Base-by-base conservation (phyloP, 2,329 filamentous ascomycete genomes). In the Trichophyton benhamiae region DNA sequence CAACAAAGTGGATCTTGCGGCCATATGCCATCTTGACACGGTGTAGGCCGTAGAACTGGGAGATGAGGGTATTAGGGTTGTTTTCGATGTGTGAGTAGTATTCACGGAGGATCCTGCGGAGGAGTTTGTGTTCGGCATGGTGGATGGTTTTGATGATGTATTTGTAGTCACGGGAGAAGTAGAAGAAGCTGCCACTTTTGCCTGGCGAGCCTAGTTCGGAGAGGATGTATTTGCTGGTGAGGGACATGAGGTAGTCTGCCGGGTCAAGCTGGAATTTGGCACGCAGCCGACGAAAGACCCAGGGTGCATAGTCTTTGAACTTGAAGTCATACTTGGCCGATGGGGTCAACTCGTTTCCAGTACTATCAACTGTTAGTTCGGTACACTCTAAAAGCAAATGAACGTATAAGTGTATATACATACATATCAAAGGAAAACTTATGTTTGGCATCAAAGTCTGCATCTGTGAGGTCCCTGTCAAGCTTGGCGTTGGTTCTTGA, bases 141-240 rank as follows among this genome's bases (percentile, higher is more conserved):
- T 99, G 94, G 67, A 99, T 97, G 22, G 94, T 99, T 77, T 99
- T 99, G 83, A 99, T 99, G 76, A 99, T 99, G 77, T 99, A 99
- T 77, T 96, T 97, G 82, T 99, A 99, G 76, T 99, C 94, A 69
- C 94, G 83, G 57, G 94, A 97, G 77, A 97, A 99, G 80, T 99
- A 99, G 78, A 99, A 99, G 78, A 99, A 99, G 75, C 91, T 97
- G 66, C 94, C 94, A 74, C 91, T 96, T 79, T 99, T 99, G 63
- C 94, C 94, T 1, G 94, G 94, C 3, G 94, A 97, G 41, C 94
- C 94, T 62, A 99, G 82, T 75, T 99, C 94, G 3, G 94, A 97
- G 66, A 99, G 82, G 61, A 99, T 97, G 75, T 99, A 99, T 77
- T 99, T 99, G 75, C 91, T 94, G 13, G 94, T 97, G 70, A 99